Conservation (phyloP, 345 rosid species). For the Moricandia arvensis region DNA sequence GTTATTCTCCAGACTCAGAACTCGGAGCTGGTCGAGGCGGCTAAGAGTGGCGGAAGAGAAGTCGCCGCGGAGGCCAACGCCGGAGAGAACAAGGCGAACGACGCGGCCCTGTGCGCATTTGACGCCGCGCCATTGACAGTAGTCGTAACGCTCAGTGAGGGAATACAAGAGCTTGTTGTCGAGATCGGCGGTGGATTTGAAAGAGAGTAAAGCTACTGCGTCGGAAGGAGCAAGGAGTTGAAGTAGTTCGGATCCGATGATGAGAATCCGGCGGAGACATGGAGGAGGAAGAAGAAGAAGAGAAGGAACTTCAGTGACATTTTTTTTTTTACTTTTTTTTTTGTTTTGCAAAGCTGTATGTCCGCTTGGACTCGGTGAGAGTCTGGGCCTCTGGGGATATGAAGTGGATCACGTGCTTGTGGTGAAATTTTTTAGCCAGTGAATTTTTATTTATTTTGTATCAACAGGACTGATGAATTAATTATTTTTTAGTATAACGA, state of each 20-base stretch:
- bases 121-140: constrained; percentile 94
- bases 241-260: constrained; percentile 40
- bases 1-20: constrained; percentile 72
- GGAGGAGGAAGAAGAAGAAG: constrained; percentile 27
- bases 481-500: neutral
- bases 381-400: constrained; percentile 10
- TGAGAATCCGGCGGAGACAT: constrained; percentile 32
- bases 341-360: constrained; percentile 7
- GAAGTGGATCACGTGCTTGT: constrained; percentile 34
- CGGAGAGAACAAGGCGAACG: constrained; percentile 60
- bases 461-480: neutral
- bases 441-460: neutral
- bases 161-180: constrained; percentile 68
- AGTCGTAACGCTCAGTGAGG: constrained; percentile 81
- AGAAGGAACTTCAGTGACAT: constrained; percentile 28
- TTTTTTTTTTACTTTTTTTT: neutral
- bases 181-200: constrained; percentile 82
- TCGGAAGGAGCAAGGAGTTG: constrained; percentile 59
- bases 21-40: constrained; percentile 92
- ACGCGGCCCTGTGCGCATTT: constrained; percentile 80
- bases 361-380: constrained; percentile 19
- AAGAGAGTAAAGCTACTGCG: constrained; percentile 72
- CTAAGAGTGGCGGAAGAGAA: constrained; percentile 60
- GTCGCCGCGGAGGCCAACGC: constrained; percentile 62
- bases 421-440: neutral